phyloP scores from a whole-genome alignment of 2,329 filamentous ascomycete species.

The Claviceps sp. region DNA sequence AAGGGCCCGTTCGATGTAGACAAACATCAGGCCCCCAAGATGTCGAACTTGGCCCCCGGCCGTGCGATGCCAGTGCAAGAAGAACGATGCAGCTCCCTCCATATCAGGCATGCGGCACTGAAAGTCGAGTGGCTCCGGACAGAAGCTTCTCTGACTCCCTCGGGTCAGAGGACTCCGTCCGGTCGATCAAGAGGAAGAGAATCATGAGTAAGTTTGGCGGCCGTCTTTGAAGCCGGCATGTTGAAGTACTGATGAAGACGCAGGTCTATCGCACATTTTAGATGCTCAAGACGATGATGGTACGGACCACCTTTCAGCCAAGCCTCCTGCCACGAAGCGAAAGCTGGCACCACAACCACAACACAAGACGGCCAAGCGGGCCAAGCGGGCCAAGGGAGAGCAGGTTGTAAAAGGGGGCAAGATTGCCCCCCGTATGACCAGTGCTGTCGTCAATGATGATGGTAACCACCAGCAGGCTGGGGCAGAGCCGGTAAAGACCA shows the following conservation, averaged over 20 bases:
- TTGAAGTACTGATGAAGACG: background rate
- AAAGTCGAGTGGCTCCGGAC: background rate
- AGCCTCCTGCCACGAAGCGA: background rate
- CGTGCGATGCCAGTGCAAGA: background rate
- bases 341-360: background rate
- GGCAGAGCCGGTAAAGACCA: conserved; percentile 3
- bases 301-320: background rate
- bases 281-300: conserved; percentile 3
- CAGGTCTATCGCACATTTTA: background rate
- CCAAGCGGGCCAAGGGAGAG: background rate
- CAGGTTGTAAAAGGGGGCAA: background rate
- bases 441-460: background rate
- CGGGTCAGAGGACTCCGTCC: background rate
- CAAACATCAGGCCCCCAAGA: background rate
- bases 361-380: conserved; percentile 3
- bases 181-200: background rate
- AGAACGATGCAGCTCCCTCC: background rate
- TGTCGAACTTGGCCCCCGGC: background rate
- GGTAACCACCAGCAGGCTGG: background rate
- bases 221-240: background rate
- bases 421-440: background rate
- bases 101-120: background rate
- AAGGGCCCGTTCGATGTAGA: background rate
- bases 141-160: conserved; percentile 1
- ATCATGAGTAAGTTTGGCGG: background rate